Conservation (phyloP, 495 filamentous ascomycete genomes). For the Aspergillus olivimuriae region DNA sequence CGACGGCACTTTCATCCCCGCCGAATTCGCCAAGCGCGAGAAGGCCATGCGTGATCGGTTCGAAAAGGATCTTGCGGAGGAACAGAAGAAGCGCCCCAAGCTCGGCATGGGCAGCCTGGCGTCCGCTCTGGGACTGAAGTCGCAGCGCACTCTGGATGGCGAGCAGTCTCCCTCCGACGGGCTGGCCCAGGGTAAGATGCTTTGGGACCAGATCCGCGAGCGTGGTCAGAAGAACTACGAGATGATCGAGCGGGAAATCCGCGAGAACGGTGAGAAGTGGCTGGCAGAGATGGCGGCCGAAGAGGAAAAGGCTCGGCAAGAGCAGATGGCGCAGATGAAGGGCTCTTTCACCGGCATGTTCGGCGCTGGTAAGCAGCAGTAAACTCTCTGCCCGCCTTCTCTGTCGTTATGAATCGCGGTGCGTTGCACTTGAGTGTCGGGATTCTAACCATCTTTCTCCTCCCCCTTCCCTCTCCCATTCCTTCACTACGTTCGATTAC, state of each 20-base stretch:
- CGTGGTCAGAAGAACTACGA: constrained; percentile 85
- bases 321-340: constrained; percentile 85
- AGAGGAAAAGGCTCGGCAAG: constrained; percentile 78
- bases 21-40: constrained; percentile 86
- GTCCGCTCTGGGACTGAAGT: constrained; percentile 68
- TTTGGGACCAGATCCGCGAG: constrained; percentile 87
- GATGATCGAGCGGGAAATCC: constrained; percentile 78
- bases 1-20: constrained; percentile 75
- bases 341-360: constrained; percentile 54
- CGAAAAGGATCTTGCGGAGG: constrained; percentile 64
- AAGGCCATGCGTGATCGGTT: constrained; percentile 73
- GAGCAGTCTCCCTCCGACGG: constrained; percentile 66
- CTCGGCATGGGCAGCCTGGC: constrained; percentile 57
- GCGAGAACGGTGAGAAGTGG: constrained; percentile 89
- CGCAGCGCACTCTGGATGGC: constrained; percentile 47
- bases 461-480: constrained; percentile 8
- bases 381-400: too few species aligned
- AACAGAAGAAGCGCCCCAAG: constrained; percentile 56
- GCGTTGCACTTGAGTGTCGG: too few species aligned
- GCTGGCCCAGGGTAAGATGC: constrained; percentile 85
- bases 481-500: constrained; percentile 6
- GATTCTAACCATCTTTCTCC: neutral
- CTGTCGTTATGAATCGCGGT: neutral
- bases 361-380: constrained; percentile 33
- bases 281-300: constrained; percentile 81